Evolutionary conservation across 495 filamentous ascomycete species (phyloP).

Genomic region (Glarea lozoyensis): DNA sequence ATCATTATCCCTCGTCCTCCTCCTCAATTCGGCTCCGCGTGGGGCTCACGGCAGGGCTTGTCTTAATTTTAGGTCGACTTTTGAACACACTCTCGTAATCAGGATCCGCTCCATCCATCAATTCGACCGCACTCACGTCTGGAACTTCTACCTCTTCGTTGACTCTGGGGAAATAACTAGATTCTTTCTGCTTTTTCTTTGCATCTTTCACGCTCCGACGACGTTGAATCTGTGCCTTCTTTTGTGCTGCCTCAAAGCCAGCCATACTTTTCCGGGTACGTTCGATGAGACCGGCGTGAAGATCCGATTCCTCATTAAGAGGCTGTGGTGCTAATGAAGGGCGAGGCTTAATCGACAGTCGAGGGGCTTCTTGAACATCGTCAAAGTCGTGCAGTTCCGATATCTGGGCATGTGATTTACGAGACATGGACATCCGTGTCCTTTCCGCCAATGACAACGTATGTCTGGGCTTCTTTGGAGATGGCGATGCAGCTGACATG

Average conservation of each 20-base stretch:
- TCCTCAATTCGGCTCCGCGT: constrained; percentile 13
- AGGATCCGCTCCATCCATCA: constrained; percentile 58
- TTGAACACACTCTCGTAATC: constrained; percentile 83
- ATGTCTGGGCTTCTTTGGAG: constrained; percentile 43
- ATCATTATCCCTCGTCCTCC: constrained; percentile 2
- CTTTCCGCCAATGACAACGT: constrained; percentile 45
- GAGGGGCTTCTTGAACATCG: constrained; percentile 18
- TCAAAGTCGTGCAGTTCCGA: constrained; percentile 26
- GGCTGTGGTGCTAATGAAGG: constrained; percentile 15
- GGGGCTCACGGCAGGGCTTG: constrained; percentile 47
- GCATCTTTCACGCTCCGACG: constrained; percentile 34
- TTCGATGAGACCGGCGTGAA: constrained; percentile 45
- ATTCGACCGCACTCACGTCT: constrained; percentile 18
- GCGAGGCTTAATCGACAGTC: constrained; percentile 18
- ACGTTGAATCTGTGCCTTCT: constrained; percentile 48
- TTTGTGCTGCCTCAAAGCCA: constrained; percentile 38
- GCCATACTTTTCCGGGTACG: constrained; percentile 82
- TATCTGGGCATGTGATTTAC: constrained; percentile 22
- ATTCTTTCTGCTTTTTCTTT: constrained; percentile 29
- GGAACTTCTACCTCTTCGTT: constrained; percentile 16
- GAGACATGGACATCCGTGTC: constrained; percentile 40
- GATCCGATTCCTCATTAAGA: constrained; percentile 3
- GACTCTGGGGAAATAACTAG: constrained; percentile 19
- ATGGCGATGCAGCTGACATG: constrained; percentile 36
- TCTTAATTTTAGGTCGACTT: constrained; percentile 68